phyloP scores from a whole-genome alignment of 2,329 filamentous ascomycete genomes.

The Xylariaceae sp. region DNA sequence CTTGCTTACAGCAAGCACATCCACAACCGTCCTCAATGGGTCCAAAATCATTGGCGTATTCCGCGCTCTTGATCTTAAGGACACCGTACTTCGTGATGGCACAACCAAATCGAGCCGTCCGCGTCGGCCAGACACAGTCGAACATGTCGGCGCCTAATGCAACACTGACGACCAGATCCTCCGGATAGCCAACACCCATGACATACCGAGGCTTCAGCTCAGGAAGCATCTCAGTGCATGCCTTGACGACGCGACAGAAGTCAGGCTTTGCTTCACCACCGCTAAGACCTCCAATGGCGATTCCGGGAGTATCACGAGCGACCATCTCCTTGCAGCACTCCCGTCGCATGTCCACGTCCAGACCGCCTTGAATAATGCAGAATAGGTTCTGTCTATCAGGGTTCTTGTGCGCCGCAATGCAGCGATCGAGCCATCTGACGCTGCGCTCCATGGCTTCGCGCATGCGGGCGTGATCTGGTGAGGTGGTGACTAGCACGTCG shows the following conservation, averaged over 20 bases:
- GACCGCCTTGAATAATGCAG: slow-evolving; percentile 95
- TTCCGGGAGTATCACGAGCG: slow-evolving; percentile 83
- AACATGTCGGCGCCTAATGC: slow-evolving; percentile 98
- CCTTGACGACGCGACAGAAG: slow-evolving; percentile 83
- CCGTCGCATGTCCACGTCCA: slow-evolving; percentile 79
- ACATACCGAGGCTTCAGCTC: slow-evolving; percentile 95
- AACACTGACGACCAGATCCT: slow-evolving; percentile 89
- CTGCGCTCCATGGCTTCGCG: slow-evolving; percentile 92
- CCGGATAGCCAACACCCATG: slow-evolving; percentile 97
- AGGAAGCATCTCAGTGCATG: slow-evolving; percentile 80
- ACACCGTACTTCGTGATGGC: slow-evolving; percentile 77
- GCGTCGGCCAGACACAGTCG: slow-evolving; percentile 97
- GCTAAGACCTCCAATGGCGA: slow-evolving; percentile 90
- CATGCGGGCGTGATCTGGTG: slow-evolving; percentile 81
- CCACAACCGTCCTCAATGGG: slow-evolving; percentile 79
- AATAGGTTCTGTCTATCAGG: slow-evolving; percentile 86
- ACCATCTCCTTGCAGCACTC: slow-evolving; percentile 87
- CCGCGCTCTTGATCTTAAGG: slow-evolving; percentile 75
- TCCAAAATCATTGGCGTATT: slow-evolving; percentile 72
- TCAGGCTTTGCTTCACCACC: slow-evolving; percentile 92
- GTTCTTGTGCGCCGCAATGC: slow-evolving; percentile 82
- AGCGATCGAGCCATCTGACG: slow-evolving; percentile 92
- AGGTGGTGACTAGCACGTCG: slow-evolving; percentile 95
- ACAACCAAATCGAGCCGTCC: slow-evolving; percentile 93
- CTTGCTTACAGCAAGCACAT: slow-evolving; percentile 68